phyloP scores from a whole-genome alignment of 179 eudicot species.

The Gypsophila paniculata region DNA sequence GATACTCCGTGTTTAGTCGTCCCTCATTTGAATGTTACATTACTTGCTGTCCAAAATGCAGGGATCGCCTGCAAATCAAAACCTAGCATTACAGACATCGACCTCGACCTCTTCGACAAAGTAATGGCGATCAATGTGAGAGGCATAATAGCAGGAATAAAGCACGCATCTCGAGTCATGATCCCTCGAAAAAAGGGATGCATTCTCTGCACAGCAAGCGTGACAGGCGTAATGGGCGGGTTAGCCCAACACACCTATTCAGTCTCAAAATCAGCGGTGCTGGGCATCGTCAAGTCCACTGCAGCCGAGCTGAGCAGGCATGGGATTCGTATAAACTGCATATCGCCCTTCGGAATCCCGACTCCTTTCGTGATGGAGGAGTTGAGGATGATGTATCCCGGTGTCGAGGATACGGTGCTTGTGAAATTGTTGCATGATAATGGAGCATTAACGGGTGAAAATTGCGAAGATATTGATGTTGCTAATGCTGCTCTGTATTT shows the following conservation, averaged over 20 bases:
- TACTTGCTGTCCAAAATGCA: slow-evolving; percentile 12
- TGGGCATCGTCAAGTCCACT: slow-evolving; percentile 58
- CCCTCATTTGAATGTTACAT: not conserved
- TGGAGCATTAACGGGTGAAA: slow-evolving; percentile 46
- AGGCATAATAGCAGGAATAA: slow-evolving; percentile 66
- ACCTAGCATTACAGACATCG: slow-evolving; percentile 53
- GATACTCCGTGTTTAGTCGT: no score
- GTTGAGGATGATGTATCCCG: slow-evolving; percentile 41
- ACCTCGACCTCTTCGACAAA: slow-evolving; percentile 51
- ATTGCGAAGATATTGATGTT: slow-evolving; percentile 58
- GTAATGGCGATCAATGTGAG: slow-evolving; percentile 68
- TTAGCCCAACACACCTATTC: slow-evolving; percentile 73
- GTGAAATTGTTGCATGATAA: slow-evolving; percentile 33
- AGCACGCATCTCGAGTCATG: slow-evolving; percentile 83
- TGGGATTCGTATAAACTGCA: slow-evolving; percentile 72
- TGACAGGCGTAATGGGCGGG: slow-evolving; percentile 68
- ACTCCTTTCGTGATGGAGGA: slow-evolving; percentile 62
- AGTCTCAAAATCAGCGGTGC: slow-evolving; percentile 49
- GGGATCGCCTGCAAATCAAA: slow-evolving; percentile 58
- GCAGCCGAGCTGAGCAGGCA: slow-evolving; percentile 59
- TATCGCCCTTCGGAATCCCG: slow-evolving; percentile 69
- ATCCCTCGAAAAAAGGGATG: slow-evolving; percentile 53
- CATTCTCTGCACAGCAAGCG: slow-evolving; percentile 75
- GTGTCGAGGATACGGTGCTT: slow-evolving; percentile 34
- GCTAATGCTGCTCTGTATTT: slow-evolving; percentile 82